phyloP scores from a whole-genome alignment of 306 rosid genomes.

The Cyamopsis tetragonoloba region DNA sequence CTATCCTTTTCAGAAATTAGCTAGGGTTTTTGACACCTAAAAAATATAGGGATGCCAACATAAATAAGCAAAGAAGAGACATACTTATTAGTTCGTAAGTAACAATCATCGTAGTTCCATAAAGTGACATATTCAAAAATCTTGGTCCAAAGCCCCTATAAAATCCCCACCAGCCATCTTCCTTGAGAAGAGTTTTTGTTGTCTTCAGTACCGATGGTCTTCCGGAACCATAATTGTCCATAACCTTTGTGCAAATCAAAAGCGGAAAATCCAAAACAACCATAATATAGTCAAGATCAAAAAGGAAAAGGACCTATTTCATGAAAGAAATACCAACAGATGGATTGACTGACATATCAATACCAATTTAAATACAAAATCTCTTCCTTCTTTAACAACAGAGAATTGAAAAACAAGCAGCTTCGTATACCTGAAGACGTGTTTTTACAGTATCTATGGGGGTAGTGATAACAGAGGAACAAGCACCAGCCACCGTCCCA shows the following conservation, averaged over 20 bases:
- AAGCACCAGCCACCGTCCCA: constrained; percentile 83
- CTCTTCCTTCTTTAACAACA: neutral
- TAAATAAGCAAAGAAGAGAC: constrained; percentile 20
- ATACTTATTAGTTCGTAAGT: constrained; percentile 87
- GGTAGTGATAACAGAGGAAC: constrained; percentile 74
- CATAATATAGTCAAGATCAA: constrained; percentile 1
- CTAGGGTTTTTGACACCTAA: neutral
- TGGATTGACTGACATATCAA: neutral
- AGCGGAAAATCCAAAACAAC: constrained; percentile 2
- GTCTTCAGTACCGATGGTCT: constrained; percentile 83
- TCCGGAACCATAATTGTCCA: constrained; percentile 70
- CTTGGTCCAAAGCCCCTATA: constrained; percentile 89
- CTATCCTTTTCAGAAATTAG: too few species aligned
- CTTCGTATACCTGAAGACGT: constrained; percentile 66
- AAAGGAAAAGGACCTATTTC: neutral
- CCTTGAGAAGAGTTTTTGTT: constrained; percentile 53
- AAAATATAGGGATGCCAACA: neutral
- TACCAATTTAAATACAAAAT: neutral
- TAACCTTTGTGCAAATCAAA: constrained; percentile 46
- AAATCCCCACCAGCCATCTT: constrained; percentile 94
- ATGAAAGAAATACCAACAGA: constrained; percentile 1
- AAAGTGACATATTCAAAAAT: constrained; percentile 80
- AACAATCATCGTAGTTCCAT: constrained; percentile 85
- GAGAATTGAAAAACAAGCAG: neutral
- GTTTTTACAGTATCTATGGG: constrained; percentile 91